A percentile compares a stretch with the other conserved stretches of the same genome.
These are phyloP conservation scores for Gnetum montanum DNA, from an alignment of 75 land plant species.

Conservation along the genomic window DNA sequence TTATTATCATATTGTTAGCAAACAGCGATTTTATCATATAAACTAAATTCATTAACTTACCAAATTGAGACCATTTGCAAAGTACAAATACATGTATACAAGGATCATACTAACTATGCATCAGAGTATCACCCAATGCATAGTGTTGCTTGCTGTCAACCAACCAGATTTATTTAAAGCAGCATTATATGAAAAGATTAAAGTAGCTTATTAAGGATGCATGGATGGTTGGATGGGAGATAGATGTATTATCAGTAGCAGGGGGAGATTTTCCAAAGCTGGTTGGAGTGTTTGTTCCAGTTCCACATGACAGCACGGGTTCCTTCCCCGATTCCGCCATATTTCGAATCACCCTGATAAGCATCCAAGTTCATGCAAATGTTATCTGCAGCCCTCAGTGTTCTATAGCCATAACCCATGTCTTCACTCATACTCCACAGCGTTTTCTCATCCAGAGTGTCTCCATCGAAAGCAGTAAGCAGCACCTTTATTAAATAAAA, in stretches of 20 bases:
- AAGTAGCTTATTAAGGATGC: too few relatives aligned
- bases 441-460: constrained; percentile 7
- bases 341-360: constrained; percentile 11
- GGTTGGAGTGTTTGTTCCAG: constrained; percentile 21
- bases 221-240: too few relatives aligned
- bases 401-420: constrained; percentile 20
- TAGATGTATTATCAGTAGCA: not conserved
- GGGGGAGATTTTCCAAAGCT: constrained; percentile 25
- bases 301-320: constrained; percentile 10
- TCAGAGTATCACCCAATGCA: too few relatives aligned
- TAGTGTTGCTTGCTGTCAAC: too few relatives aligned
- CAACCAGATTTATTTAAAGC: too few relatives aligned
- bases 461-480: constrained; percentile 9
- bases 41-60: too few relatives aligned
- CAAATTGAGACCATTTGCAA: too few relatives aligned
- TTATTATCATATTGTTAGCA: too few relatives aligned
- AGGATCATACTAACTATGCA: too few relatives aligned
- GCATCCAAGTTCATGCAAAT: constrained; percentile 18
- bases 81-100: too few relatives aligned
- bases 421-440: constrained; percentile 28
- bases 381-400: constrained; percentile 11
- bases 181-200: too few relatives aligned
- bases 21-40: too few relatives aligned
- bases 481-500: constrained; percentile 9
- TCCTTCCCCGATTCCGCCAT: constrained; percentile 15